Base-by-base conservation (phyloP, 2,329 filamentous ascomycete species). In the Colletotrichum acutatum region DNA sequence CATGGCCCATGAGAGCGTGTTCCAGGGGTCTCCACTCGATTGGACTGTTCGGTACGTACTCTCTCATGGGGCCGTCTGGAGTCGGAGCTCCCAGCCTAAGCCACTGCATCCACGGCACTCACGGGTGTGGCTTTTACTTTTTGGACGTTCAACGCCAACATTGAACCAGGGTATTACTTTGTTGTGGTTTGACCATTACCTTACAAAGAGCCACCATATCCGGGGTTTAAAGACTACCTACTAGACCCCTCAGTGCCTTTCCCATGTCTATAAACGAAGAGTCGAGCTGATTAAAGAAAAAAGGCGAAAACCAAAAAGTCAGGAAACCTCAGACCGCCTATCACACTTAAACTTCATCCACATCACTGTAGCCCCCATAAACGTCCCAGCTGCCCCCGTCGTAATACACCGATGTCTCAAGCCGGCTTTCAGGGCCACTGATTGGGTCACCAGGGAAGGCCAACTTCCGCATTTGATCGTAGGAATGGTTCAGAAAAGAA, bases 11-110 rank as follows among this genome's bases (percentile, higher is more conserved):
- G 54, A 19, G 56, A 67, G 56, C 63, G 62, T 60, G 63, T 71
- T 67, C 56, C 63, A 61, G 19, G 63, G 63, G 63, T 60, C 56
- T 46, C 53, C 62, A 56, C 16, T 56, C 28, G 42, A 49, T 70
- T 30, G 54, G 56, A 42, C n/a, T 32, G 34, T 30, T 7, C 30
- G 42, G 26, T 46, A 53, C 63, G 63, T 57, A 56, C 16, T 54
- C 12, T 22, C 11, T n/a, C 14, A 19, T 22, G 30, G 19, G 56
- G 28, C 60, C 28, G 26, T 22, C 60, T 49, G 30, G 19, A 22
- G 61, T 64, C 49, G 28, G 24, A 16, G 19, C 19, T 54, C 16
- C 19, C 19, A 49, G 22, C 16, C 42, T 19, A 49, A 49, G 42
- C 7, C 19, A 49, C 42, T 49, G 19, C 42, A 22, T 8, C 42